Conservation (phyloP, 2,329 filamentous ascomycete genomes). For the Clarireedia sp. region DNA sequence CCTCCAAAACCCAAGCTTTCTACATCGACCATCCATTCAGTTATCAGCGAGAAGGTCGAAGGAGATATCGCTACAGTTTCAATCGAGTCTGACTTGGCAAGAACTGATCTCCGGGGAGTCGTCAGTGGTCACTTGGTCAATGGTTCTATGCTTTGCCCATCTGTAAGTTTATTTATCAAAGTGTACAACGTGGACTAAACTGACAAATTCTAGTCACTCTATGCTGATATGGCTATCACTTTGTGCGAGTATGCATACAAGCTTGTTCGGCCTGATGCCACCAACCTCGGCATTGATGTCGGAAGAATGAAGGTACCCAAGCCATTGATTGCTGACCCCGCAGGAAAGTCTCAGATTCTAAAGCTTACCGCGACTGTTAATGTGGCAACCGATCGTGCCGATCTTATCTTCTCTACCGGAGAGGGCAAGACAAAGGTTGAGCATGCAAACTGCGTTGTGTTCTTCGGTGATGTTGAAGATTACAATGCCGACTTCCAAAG, state of each 20-base stretch:
- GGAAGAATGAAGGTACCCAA: slow-evolving; percentile 60
- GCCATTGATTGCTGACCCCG: slow-evolving; percentile 49
- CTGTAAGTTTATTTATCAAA: slow-evolving; percentile 6
- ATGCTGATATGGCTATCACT: slow-evolving; percentile 53
- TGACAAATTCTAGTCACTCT: slow-evolving; percentile 35
- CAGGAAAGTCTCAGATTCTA: slow-evolving; percentile 31
- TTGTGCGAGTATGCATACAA: slow-evolving; percentile 48
- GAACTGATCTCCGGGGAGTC: slow-evolving; percentile 29
- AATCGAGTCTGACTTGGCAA: slow-evolving; percentile 46
- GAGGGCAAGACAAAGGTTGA: slow-evolving; percentile 17
- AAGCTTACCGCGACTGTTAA: slow-evolving; percentile 54
- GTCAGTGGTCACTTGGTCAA: slow-evolving; percentile 52
- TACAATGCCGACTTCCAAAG: neutral
- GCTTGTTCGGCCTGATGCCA: slow-evolving; percentile 25
- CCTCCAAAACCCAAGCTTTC: slow-evolving; percentile 38
- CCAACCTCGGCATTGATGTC: slow-evolving; percentile 46
- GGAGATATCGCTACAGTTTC: slow-evolving; percentile 41
- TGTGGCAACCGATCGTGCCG: slow-evolving; percentile 44
- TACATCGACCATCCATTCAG: slow-evolving; percentile 35
- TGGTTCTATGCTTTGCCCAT: slow-evolving; percentile 41
- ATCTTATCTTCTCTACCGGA: slow-evolving; percentile 51
- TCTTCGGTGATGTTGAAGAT: slow-evolving; percentile 5
- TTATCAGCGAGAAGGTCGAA: slow-evolving; percentile 41
- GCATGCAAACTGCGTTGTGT: slow-evolving; percentile 3
- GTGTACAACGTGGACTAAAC: neutral